Evolutionary conservation across 257 asterid genomes (phyloP), one percentile per base, ranked within the genome.

Genomic region (Fraxinus anomala): DNA sequence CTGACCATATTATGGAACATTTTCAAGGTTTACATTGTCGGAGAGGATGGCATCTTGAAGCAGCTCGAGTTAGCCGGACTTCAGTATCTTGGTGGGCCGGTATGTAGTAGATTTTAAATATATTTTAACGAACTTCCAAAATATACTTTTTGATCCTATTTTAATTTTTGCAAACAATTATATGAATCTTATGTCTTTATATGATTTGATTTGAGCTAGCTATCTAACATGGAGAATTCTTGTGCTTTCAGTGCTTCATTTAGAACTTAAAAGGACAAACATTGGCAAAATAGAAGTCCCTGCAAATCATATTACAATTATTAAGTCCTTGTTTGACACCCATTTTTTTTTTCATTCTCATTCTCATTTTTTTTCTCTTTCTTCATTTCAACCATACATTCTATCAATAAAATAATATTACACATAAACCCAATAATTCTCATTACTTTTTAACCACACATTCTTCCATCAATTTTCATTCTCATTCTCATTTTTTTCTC

Each of bases 71-170:
- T 90, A 78, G 99, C 97, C 3, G 97, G 97, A 39, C 77, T 89
- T 88, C 94, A 89, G 80, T 89, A 90, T 82, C 80, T 92, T 83
- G 99, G 99, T 70, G 99, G 99, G 61, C 98, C 97, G 78, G 99
- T 96, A 88, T 6, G 94, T 77, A 79, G 49, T 26, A 12, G 10
- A 72, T 69, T 68, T 49, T 54, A n/a, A 66, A 74, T 26, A 54
- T 71, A 26, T 65, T 84, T 73, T 77, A 76, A 51, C 77, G 40
- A 56, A 16, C 65, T 47, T 23, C 23, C 67, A 19, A 66, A 8
- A 13, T 47, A 30, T 47, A 16, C 7, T 47, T 47, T 47, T 47
- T 16, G 13, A 66, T 19, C 40, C 68, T 37, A 16, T 75, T 17
- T 76, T 73, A 28, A 56, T 33, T 72, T 70, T 42, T 72, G 74